phyloP scores from a whole-genome alignment of 78 protist species.

The Dictyostelium discoideum region DNA sequence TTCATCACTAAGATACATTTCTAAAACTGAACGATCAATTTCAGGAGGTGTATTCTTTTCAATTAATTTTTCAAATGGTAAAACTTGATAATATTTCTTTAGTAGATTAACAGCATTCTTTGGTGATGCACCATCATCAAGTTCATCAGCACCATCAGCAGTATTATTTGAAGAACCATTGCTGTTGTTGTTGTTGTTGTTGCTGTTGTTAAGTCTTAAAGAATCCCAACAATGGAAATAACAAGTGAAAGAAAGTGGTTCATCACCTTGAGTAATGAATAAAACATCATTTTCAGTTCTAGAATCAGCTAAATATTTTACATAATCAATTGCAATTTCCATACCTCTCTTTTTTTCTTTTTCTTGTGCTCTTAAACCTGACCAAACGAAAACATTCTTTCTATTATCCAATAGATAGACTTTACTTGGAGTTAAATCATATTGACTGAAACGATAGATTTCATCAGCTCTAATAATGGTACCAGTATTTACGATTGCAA shows the following conservation, averaged over 20 bases:
- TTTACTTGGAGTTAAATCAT: slow-evolving; percentile 38
- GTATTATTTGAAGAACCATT: neutral
- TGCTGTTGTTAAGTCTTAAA: neutral
- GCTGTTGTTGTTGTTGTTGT: too few species aligned
- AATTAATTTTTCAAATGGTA: slow-evolving; percentile 48
- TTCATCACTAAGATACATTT: slow-evolving; percentile 69
- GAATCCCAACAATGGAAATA: slow-evolving; percentile 68
- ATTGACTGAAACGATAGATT: slow-evolving; percentile 46
- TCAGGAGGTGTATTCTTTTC: slow-evolving; percentile 75
- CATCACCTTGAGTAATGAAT: slow-evolving; percentile 61
- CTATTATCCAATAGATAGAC: slow-evolving; percentile 36
- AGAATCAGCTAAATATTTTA: slow-evolving; percentile 8
- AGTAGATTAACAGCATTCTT: slow-evolving; percentile 36
- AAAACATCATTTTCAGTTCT: slow-evolving; percentile 54
- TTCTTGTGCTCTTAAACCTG: slow-evolving; percentile 57
- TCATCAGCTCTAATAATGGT: slow-evolving; percentile 69
- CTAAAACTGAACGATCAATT: slow-evolving; percentile 72
- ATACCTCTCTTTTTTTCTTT: slow-evolving; percentile 66
- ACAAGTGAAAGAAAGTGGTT: slow-evolving; percentile 56
- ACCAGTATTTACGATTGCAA: slow-evolving; percentile 56
- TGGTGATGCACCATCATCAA: slow-evolving; percentile 51
- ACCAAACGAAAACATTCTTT: slow-evolving; percentile 51
- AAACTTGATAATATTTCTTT: slow-evolving; percentile 61
- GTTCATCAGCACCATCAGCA: neutral
- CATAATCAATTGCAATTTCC: slow-evolving; percentile 68